Evolutionary conservation across 1,139 yeast species (phyloP).

Genomic region (Pneumocystis wakefieldiae): DNA sequence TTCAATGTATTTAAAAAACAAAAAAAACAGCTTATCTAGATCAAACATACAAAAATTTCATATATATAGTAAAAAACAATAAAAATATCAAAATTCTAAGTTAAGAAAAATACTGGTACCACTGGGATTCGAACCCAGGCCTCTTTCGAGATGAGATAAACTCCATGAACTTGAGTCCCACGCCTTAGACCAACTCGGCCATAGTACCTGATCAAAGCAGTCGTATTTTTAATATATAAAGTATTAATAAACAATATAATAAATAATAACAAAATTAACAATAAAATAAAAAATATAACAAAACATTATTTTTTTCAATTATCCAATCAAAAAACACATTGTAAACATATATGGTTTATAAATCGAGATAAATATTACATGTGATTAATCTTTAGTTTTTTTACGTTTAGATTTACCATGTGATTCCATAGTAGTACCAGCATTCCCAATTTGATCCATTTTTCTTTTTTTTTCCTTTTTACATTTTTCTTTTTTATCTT

Average conservation of each 20-base stretch:
- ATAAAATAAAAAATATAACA: not conserved
- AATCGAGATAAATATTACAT: not conserved
- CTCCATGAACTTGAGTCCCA: not conserved
- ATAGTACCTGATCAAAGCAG: not conserved
- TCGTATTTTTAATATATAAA: not conserved
- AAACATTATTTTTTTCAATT: not conserved
- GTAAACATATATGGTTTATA: not conserved
- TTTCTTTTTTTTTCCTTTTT: not conserved
- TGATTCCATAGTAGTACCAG: not conserved
- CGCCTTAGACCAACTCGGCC: slow-evolving; percentile 1
- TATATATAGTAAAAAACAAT: not conserved
- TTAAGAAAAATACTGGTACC: not conserved
- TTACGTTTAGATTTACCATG: not conserved
- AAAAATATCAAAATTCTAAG: not conserved
- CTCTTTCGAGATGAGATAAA: not conserved
- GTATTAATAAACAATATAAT: not conserved
- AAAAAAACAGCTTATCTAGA: not conserved
- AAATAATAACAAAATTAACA: not conserved
- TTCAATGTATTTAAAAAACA: too few species aligned
- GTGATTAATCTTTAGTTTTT: not conserved
- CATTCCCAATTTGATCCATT: not conserved
- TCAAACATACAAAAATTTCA: too few species aligned
- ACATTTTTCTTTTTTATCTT: not conserved
- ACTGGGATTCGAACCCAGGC: slow-evolving; percentile 1
- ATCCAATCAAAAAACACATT: not conserved